Evolutionary conservation across 495 filamentous ascomycete species (phyloP).

Genomic region (Sporormia fimetaria): DNA sequence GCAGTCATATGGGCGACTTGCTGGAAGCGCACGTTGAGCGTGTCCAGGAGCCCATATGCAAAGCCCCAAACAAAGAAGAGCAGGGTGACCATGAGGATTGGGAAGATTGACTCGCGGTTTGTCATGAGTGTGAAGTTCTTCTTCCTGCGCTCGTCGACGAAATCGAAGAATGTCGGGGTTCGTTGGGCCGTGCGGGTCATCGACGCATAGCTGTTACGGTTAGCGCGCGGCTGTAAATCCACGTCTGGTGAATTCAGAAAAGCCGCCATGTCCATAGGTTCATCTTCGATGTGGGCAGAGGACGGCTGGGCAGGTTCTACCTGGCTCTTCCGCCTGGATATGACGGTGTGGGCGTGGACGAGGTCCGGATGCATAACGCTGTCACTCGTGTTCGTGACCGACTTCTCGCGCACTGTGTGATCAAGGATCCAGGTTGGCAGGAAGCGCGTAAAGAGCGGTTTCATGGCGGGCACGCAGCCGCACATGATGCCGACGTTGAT

Average conservation of each 20-base stretch:
- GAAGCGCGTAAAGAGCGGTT: slow-evolving; percentile 67
- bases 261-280: slow-evolving; percentile 43
- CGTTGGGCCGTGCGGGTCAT: slow-evolving; percentile 25
- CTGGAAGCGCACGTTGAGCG: slow-evolving; percentile 33
- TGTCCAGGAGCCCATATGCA: slow-evolving; percentile 35
- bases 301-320: not conserved
- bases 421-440: slow-evolving; percentile 59
- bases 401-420: slow-evolving; percentile 12
- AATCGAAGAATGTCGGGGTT: slow-evolving; percentile 55
- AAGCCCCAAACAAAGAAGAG: slow-evolving; percentile 39
- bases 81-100: slow-evolving; percentile 34
- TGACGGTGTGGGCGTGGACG: not conserved
- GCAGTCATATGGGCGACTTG: slow-evolving; percentile 29
- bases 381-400: slow-evolving; percentile 9
- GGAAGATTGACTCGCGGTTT: slow-evolving; percentile 31
- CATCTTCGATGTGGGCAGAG: slow-evolving; percentile 20
- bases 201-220: slow-evolving; percentile 25
- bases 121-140: slow-evolving; percentile 54
- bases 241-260: slow-evolving; percentile 48
- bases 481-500: slow-evolving; percentile 83
- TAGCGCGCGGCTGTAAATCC: slow-evolving; percentile 22
- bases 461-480: slow-evolving; percentile 78
- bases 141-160: slow-evolving; percentile 67
- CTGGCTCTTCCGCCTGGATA: no score
- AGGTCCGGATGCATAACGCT: slow-evolving; percentile 1